Evolutionary conservation across 768 basidiomycete species (phyloP).

Genomic region (Lentinula edodes): DNA sequence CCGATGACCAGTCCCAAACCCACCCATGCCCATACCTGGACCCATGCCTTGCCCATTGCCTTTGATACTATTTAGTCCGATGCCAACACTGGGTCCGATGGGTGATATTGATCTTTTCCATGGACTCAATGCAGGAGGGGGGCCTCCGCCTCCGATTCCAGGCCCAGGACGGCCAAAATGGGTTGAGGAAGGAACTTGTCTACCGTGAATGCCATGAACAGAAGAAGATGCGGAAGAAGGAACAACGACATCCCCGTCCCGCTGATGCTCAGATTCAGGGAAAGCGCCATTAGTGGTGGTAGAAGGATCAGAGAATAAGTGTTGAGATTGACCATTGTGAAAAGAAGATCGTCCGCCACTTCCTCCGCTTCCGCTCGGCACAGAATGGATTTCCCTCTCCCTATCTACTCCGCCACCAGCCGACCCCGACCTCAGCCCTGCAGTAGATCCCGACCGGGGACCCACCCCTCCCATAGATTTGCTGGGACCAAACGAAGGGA

Average conservation of each 20-base stretch:
- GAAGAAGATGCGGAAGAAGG: background rate
- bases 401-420: background rate
- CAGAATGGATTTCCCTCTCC: background rate
- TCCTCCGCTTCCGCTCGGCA: background rate
- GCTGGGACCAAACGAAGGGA: background rate
- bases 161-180: background rate
- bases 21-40: conserved; percentile 10
- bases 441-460: background rate
- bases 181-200: background rate
- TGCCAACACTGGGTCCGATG: conserved; percentile 1
- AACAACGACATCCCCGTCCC: background rate
- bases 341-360: background rate
- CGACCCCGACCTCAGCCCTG: background rate
- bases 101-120: background rate
- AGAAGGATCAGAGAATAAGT: background rate
- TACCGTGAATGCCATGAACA: background rate
- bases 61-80: conserved; percentile 5
- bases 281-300: background rate
- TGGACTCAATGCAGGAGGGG: background rate
- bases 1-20: conserved; percentile 1
- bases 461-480: background rate
- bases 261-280: background rate
- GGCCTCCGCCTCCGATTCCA: background rate
- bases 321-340: background rate
- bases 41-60: conserved; percentile 13